Conservation (phyloP, 495 filamentous ascomycete genomes). For the Aspergillus biplanus region DNA sequence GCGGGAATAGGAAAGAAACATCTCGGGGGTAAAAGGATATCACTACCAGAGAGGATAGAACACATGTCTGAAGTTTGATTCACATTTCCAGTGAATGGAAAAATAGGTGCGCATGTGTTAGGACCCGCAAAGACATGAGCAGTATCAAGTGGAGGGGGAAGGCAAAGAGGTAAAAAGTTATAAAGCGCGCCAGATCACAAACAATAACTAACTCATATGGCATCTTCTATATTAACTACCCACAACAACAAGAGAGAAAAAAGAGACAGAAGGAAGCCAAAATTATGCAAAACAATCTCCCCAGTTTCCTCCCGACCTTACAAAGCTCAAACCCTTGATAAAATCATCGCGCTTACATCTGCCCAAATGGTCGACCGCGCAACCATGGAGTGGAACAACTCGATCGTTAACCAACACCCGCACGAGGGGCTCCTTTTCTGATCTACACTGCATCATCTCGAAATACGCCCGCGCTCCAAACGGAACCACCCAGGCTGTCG, state of each 20-base stretch:
- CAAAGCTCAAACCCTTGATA: conserved; percentile 73
- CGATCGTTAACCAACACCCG: conserved; percentile 81
- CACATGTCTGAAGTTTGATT: background rate
- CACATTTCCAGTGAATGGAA: background rate
- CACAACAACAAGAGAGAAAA: background rate
- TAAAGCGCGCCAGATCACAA: background rate
- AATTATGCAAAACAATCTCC: conserved; percentile 58
- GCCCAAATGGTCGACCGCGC: conserved; percentile 66
- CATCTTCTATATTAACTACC: background rate
- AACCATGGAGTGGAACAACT: conserved; percentile 70
- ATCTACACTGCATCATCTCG: conserved; percentile 77
- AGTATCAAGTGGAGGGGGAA: background rate
- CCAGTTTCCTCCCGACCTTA: conserved; percentile 70
- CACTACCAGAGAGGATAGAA: background rate
- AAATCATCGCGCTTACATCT: conserved; percentile 68
- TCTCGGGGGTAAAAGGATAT: background rate
- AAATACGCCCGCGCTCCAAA: conserved; percentile 79
- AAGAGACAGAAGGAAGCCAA: background rate
- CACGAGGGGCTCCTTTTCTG: conserved; percentile 60
- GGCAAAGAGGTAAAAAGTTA: background rate
- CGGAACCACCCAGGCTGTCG: conserved; percentile 75
- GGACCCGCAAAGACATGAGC: background rate
- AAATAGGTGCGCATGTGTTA: background rate
- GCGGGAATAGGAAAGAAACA: background rate
- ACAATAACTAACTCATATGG: too few relatives aligned